phyloP scores from a whole-genome alignment of 169 alveolate genomes.

The Plasmodium gaboni region DNA sequence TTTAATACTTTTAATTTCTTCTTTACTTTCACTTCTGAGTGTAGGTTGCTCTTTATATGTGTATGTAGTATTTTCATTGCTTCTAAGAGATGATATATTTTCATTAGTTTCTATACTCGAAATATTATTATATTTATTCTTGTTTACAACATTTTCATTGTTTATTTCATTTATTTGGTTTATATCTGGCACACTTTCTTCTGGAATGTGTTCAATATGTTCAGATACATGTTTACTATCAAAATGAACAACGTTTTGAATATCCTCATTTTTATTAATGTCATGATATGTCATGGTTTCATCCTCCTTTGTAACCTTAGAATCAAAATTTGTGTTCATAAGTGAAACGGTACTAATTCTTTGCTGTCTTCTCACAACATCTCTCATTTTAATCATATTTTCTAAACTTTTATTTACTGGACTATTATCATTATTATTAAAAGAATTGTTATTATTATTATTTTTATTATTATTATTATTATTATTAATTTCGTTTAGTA shows the following conservation, averaged over 20 bases:
- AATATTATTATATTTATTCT: background rate
- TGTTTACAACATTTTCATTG: background rate
- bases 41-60: background rate
- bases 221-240: no score
- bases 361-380: background rate
- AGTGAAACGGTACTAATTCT: background rate
- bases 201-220: background rate
- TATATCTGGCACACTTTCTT: background rate
- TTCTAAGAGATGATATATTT: background rate
- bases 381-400: background rate
- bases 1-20: background rate
- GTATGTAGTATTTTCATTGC: constrained; percentile 1
- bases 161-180: background rate
- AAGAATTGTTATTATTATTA: background rate
- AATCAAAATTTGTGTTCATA: background rate
- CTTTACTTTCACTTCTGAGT: background rate
- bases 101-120: background rate
- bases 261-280: constrained; percentile 1
- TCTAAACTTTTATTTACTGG: background rate
- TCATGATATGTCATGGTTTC: background rate
- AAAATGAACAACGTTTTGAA: background rate
- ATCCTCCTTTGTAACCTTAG: background rate
- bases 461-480: background rate
- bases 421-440: background rate
- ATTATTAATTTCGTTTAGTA: constrained; percentile 16